A percentile compares a stretch with the other conserved stretches of the same genome.
Evolutionary conservation across 2,329 filamentous ascomycete species (phyloP).

Genomic region (Exserohilum turcica): DNA sequence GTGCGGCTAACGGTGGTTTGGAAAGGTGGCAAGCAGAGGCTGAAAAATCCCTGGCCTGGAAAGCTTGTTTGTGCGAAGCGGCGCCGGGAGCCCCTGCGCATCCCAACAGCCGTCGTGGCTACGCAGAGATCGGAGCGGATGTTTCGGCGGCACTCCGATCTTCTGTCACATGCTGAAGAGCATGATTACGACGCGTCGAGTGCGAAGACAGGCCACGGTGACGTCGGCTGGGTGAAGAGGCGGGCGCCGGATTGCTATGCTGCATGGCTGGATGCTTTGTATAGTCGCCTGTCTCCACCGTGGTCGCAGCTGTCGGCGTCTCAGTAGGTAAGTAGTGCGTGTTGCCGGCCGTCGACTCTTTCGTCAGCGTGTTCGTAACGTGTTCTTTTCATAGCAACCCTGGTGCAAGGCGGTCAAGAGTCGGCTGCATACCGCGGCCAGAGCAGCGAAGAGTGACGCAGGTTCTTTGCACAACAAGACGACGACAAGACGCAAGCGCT

Average conservation of each 20-base stretch:
- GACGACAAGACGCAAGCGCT: neutral
- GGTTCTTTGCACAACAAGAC: neutral
- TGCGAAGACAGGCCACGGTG: slow-evolving; percentile 1
- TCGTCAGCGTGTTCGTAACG: slow-evolving; percentile 7
- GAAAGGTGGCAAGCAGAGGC: slow-evolving; percentile 31
- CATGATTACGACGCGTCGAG: slow-evolving; percentile 1
- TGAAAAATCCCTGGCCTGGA: slow-evolving; percentile 32
- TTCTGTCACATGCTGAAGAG: slow-evolving; percentile 21
- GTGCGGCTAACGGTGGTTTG: slow-evolving; percentile 20
- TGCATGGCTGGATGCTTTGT: neutral
- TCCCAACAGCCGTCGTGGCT: slow-evolving; percentile 30
- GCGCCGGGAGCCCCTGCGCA: slow-evolving; percentile 19
- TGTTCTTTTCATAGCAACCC: neutral
- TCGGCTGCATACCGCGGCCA: neutral
- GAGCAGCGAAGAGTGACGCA: slow-evolving; percentile 2
- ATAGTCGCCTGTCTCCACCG: slow-evolving; percentile 6
- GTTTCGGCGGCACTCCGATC: slow-evolving; percentile 20
- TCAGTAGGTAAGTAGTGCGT: neutral
- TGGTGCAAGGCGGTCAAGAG: neutral
- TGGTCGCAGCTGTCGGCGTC: neutral
- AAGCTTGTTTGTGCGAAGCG: slow-evolving; percentile 30
- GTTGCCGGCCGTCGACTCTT: neutral
- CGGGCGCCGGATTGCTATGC: slow-evolving; percentile 4
- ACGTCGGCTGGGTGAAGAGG: neutral
- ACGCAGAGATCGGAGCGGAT: slow-evolving; percentile 16